Evolutionary conservation across 768 basidiomycete species (phyloP).

Genomic region (Phallus indusiatus): DNA sequence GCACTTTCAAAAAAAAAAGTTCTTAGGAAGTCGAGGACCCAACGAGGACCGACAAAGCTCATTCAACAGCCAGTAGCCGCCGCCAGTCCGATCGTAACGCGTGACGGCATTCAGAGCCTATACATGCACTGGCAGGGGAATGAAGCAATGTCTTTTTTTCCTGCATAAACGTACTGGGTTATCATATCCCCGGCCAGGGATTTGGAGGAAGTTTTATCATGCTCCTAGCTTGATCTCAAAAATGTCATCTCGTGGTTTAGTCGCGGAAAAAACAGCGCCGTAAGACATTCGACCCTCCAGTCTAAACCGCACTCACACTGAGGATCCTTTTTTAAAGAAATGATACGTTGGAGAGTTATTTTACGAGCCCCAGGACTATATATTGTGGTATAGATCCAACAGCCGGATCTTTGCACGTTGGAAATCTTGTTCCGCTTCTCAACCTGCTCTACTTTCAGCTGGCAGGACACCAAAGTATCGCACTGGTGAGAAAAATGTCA

Average conservation of each 20-base stretch:
- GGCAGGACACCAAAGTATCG: constrained; percentile 73
- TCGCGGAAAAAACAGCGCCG: constrained; percentile 1
- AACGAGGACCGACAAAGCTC: no score
- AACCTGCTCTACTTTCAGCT: constrained; percentile 81
- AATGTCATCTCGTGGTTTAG: constrained; percentile 3
- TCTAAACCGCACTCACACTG: background rate
- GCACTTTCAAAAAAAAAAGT: no score
- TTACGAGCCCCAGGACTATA: constrained; percentile 27
- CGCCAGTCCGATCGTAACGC: no score
- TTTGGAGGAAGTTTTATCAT: background rate
- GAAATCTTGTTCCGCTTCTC: constrained; percentile 85
- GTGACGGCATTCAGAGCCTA: no score
- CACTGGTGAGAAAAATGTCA: constrained; percentile 53
- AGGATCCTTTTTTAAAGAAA: background rate
- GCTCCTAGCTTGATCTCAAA: background rate
- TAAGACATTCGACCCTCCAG: background rate
- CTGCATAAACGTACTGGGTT: background rate
- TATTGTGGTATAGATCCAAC: constrained; percentile 95
- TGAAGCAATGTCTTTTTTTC: constrained; percentile 3
- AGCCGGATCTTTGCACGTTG: constrained; percentile 81
- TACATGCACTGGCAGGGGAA: background rate
- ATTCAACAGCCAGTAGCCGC: no score
- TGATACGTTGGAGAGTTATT: background rate
- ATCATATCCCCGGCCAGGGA: background rate
- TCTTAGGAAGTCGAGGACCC: no score